phyloP scores from a whole-genome alignment of 495 filamentous ascomycete genomes.

The Trichocladium uniseriatum region DNA sequence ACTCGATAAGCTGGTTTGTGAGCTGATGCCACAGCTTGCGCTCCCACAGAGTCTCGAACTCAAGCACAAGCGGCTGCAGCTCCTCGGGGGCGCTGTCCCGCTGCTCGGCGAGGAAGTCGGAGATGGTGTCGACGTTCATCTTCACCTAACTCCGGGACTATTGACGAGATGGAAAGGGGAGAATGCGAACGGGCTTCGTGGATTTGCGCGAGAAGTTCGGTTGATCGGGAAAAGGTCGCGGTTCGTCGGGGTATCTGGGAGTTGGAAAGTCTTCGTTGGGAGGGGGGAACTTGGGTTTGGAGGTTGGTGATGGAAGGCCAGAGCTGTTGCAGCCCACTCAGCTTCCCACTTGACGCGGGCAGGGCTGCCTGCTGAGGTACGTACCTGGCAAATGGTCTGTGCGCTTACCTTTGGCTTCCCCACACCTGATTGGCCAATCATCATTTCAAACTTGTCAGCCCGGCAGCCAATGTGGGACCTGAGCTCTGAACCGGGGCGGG shows the following conservation, averaged over 20 bases:
- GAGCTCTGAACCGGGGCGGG: conserved; percentile 16
- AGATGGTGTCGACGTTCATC: conserved; percentile 80
- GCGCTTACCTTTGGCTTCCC: conserved; percentile 1
- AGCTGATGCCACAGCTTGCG: conserved; percentile 99
- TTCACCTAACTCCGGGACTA: neutral
- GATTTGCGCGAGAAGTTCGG: neutral
- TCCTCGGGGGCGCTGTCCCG: conserved; percentile 78
- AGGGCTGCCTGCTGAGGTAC: conserved; percentile 22
- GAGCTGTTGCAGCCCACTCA: conserved; percentile 11
- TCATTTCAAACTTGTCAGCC: neutral
- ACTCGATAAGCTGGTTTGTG: conserved; percentile 77
- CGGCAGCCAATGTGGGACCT: conserved; percentile 1
- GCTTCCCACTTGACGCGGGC: conserved; percentile 24
- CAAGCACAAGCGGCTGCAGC: conserved; percentile 77
- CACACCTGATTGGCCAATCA: conserved; percentile 7
- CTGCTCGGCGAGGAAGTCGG: conserved; percentile 84
- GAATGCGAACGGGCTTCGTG: too few relatives aligned
- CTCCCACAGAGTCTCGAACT: conserved; percentile 97
- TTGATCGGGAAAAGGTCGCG: neutral
- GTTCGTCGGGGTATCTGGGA: conserved; percentile 5
- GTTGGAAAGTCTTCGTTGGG: neutral
- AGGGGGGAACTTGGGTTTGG: neutral
- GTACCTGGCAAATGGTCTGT: conserved; percentile 13
- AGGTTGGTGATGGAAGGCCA: conserved; percentile 10
- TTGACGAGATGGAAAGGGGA: too few relatives aligned